phyloP scores from a whole-genome alignment of 2,329 filamentous ascomycete species.

The Ramularia collo-cygni region DNA sequence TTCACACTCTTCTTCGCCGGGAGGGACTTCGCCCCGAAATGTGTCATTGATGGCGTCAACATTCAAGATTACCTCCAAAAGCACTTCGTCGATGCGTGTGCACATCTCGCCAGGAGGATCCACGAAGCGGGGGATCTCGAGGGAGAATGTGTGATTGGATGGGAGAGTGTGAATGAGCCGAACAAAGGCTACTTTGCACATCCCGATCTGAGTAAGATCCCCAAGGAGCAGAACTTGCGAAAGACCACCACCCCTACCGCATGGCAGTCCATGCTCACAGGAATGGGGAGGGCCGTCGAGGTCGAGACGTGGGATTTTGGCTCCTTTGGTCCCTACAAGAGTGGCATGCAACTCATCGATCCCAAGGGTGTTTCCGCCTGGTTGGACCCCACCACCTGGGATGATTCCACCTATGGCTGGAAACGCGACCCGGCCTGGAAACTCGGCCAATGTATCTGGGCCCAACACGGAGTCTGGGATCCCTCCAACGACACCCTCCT shows the following conservation, averaged over 20 bases:
- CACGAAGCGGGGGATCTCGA: conserved; percentile 85
- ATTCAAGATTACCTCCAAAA: conserved; percentile 91
- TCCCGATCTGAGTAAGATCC: conserved; percentile 72
- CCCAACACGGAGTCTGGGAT: conserved; percentile 95
- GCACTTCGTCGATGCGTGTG: conserved; percentile 75
- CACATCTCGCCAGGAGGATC: conserved; percentile 75
- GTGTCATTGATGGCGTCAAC: conserved; percentile 87
- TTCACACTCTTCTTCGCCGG: conserved; percentile 94
- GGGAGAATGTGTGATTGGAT: conserved; percentile 81
- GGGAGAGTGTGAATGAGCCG: conserved; percentile 95
- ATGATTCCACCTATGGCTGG: conserved; percentile 85
- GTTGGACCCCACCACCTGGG: conserved; percentile 67
- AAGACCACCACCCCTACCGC: conserved; percentile 90
- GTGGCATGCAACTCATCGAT: conserved; percentile 74
- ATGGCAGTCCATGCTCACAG: conserved; percentile 87
- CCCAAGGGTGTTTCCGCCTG: conserved; percentile 80
- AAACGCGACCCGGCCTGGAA: conserved; percentile 83
- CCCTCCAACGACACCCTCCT: conserved; percentile 67
- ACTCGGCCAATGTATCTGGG: conserved; percentile 92
- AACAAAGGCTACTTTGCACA: conserved; percentile 82
- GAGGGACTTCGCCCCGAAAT: conserved; percentile 87
- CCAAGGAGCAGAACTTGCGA: conserved; percentile 79
- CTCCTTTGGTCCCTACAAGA: conserved; percentile 83
- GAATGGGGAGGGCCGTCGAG: conserved; percentile 85
- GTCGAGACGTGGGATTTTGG: conserved; percentile 92